These are phyloP conservation scores for Cadophora sp. DNA, from an alignment of 2,329 filamentous ascomycete genomes.

Conservation along the genomic window DNA sequence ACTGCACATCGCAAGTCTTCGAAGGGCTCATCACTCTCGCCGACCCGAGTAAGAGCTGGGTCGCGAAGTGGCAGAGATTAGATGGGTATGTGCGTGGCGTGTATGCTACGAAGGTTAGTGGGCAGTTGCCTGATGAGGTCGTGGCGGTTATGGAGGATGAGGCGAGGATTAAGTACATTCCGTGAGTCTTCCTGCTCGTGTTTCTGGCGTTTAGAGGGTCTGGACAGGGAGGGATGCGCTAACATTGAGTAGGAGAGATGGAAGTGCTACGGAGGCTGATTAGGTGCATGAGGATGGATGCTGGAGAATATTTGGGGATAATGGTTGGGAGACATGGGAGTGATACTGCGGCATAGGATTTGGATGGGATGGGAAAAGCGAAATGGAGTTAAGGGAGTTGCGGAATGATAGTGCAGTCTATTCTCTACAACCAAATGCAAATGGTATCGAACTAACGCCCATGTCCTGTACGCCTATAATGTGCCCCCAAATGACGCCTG, in stretches of 20 bases:
- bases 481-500: slow-evolving; percentile 29
- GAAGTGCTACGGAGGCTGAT: slow-evolving; percentile 53
- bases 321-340: not conserved
- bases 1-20: slow-evolving; percentile 95
- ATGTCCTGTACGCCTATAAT: slow-evolving; percentile 18
- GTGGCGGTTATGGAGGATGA: slow-evolving; percentile 67
- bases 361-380: slow-evolving; percentile 28
- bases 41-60: slow-evolving; percentile 87
- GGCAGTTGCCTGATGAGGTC: slow-evolving; percentile 74
- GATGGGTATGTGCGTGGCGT: slow-evolving; percentile 87
- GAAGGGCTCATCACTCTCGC: slow-evolving; percentile 88
- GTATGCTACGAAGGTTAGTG: slow-evolving; percentile 94
- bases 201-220: slow-evolving; percentile 15
- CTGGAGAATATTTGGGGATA: not conserved
- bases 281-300: slow-evolving; percentile 26
- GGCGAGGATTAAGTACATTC: slow-evolving; percentile 69
- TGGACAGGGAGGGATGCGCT: slow-evolving; percentile 23
- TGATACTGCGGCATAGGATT: slow-evolving; percentile 19
- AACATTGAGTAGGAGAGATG: slow-evolving; percentile 56
- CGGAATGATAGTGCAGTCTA: slow-evolving; percentile 25
- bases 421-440: slow-evolving; percentile 34
- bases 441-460: slow-evolving; percentile 41
- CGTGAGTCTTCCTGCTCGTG: slow-evolving; percentile 54
- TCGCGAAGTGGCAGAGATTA: slow-evolving; percentile 94
- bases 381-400: slow-evolving; percentile 38